A percentile compares a stretch with the other conserved stretches of the same genome.
Conservation (phyloP, 306 rosid genomes). For the Begonia fuchsioides region DNA sequence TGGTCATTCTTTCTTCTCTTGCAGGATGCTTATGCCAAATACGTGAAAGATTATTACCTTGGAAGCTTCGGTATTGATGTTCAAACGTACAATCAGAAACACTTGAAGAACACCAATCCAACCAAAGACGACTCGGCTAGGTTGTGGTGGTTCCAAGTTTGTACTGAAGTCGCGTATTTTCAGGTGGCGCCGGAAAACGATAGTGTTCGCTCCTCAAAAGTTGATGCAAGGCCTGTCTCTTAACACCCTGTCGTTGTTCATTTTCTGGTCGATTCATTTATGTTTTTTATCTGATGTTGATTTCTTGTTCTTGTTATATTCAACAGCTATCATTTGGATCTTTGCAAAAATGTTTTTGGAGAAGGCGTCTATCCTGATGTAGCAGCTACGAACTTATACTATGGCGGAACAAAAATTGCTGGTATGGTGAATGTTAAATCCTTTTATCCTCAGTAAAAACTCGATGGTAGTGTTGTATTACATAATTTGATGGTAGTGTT, state of each 20-base stretch:
- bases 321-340: slow-evolving; percentile 85
- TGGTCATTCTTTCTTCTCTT: slow-evolving; percentile 12
- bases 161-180: slow-evolving; percentile 89
- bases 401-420: slow-evolving; percentile 85
- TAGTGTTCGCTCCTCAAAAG: slow-evolving; percentile 70
- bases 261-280: not conserved
- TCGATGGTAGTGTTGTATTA: no score
- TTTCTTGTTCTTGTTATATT: slow-evolving; percentile 1
- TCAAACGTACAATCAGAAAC: slow-evolving; percentile 41
- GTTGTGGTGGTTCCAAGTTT: slow-evolving; percentile 99
- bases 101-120: slow-evolving; percentile 49
- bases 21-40: slow-evolving; percentile 77
- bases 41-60: slow-evolving; percentile 44
- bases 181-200: slow-evolving; percentile 93
- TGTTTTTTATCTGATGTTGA: not conserved
- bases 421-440: slow-evolving; percentile 17
- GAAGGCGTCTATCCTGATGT: slow-evolving; percentile 76
- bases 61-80: slow-evolving; percentile 29
- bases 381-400: slow-evolving; percentile 54
- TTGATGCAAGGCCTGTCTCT: slow-evolving; percentile 48
- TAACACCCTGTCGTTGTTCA: slow-evolving; percentile 1
- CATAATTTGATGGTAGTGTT: no score
- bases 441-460: no score
- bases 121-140: slow-evolving; percentile 41
- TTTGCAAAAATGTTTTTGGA: slow-evolving; percentile 90